These are phyloP conservation scores for Saccharomyces hybrid DNA, from an alignment of 1,139 yeast genomes.

Conservation along the genomic window DNA sequence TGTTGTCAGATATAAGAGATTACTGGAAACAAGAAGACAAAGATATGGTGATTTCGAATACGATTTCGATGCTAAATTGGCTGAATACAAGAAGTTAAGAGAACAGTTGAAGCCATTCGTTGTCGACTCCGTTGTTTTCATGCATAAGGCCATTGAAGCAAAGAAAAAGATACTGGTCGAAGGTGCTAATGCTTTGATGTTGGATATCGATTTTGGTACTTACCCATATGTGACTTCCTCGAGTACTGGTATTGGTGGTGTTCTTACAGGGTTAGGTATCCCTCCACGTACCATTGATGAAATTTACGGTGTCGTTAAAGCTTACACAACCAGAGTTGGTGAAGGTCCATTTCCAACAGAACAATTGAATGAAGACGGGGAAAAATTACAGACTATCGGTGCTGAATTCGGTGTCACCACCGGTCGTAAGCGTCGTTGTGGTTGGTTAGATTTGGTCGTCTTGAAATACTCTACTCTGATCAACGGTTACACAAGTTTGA, in stretches of 20 bases:
- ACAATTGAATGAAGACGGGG: slow-evolving; percentile 83
- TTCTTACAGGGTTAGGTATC: slow-evolving; percentile 89
- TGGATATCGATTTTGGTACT: slow-evolving; percentile 96
- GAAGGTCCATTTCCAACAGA: slow-evolving; percentile 99
- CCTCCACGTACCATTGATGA: slow-evolving; percentile 79
- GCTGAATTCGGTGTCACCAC: slow-evolving; percentile 98
- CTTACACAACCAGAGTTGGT: slow-evolving; percentile 97
- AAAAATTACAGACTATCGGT: slow-evolving; percentile 80
- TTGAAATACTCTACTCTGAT: slow-evolving; percentile 82
- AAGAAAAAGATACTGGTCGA: slow-evolving; percentile 87
- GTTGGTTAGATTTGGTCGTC: slow-evolving; percentile 97
- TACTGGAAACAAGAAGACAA: slow-evolving; percentile 70
- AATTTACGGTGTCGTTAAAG: slow-evolving; percentile 93
- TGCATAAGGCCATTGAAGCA: slow-evolving; percentile 69
- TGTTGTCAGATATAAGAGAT: slow-evolving; percentile 65
- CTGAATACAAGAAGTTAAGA: slow-evolving; percentile 65
- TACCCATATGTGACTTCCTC: slow-evolving; percentile 97
- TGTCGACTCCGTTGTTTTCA: slow-evolving; percentile 83
- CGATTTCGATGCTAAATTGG: slow-evolving; percentile 73
- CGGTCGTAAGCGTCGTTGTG: slow-evolving; percentile 98
- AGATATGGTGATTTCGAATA: slow-evolving; percentile 92
- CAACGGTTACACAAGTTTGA: slow-evolving; percentile 90
- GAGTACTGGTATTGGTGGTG: slow-evolving; percentile 96
- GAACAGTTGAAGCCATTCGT: slow-evolving; percentile 80
- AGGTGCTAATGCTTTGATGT: slow-evolving; percentile 98